Evolutionary conservation across 495 filamentous ascomycete genomes (phyloP).

Genomic region (Lasiosphaeria miniovina): DNA sequence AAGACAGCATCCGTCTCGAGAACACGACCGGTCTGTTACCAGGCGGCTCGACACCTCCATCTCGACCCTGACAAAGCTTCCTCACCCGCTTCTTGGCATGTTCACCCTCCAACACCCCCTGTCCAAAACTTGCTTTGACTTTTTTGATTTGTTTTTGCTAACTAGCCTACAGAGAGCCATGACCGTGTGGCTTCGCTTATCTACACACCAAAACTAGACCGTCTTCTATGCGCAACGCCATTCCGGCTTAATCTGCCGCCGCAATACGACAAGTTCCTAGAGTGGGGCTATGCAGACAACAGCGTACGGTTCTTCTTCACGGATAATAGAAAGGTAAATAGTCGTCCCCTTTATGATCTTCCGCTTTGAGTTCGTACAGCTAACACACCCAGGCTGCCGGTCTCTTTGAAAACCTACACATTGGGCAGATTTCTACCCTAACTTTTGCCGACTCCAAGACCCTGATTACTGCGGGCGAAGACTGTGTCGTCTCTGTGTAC

Average conservation of each 20-base stretch:
- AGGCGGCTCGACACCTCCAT: slow-evolving; percentile 75
- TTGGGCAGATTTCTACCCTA: slow-evolving; percentile 77
- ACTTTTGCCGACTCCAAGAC: slow-evolving; percentile 85
- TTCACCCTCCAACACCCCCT: not conserved
- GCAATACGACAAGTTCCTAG: slow-evolving; percentile 81
- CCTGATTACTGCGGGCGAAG: slow-evolving; percentile 83
- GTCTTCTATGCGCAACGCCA: slow-evolving; percentile 77
- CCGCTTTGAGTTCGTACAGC: not conserved
- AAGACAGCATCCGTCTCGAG: slow-evolving; percentile 69
- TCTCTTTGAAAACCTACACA: slow-evolving; percentile 89
- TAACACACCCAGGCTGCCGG: slow-evolving; percentile 53
- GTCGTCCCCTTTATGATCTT: not conserved
- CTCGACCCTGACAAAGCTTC: slow-evolving; percentile 73
- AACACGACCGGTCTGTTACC: slow-evolving; percentile 58
- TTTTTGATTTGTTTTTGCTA: slow-evolving; percentile 14
- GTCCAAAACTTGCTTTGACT: too few relatives aligned
- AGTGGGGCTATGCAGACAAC: slow-evolving; percentile 95
- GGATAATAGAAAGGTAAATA: slow-evolving; percentile 63
- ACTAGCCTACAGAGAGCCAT: slow-evolving; percentile 54
- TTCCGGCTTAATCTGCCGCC: slow-evolving; percentile 86
- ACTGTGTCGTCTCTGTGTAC: slow-evolving; percentile 88
- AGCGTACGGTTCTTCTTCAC: slow-evolving; percentile 84
- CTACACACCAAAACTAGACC: slow-evolving; percentile 75
- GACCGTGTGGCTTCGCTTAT: slow-evolving; percentile 77
- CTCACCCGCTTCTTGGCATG: slow-evolving; percentile 69